phyloP scores from a whole-genome alignment of 129 eudicot genomes.

The Lactuca saligna region DNA sequence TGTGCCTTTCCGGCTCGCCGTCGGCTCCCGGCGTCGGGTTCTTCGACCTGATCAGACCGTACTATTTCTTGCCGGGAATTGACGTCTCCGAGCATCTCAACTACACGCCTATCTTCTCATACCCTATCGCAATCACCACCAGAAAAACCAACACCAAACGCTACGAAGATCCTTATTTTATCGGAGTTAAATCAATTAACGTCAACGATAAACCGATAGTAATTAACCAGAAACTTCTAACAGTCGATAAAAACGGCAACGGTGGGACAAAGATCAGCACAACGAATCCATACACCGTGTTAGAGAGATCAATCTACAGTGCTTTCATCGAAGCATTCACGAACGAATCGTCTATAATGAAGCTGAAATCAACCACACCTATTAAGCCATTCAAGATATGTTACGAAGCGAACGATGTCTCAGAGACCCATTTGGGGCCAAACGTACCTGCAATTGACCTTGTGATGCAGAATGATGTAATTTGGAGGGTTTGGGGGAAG shows the following conservation, averaged over 20 bases:
- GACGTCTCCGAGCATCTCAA: conserved; percentile 45
- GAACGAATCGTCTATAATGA: conserved; percentile 47
- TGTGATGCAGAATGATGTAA: conserved; percentile 41
- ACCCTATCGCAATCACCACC: conserved; percentile 4
- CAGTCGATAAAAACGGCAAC: conserved; percentile 21
- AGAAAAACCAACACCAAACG: conserved; percentile 1
- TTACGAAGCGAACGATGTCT: conserved; percentile 36
- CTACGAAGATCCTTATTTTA: conserved; percentile 43
- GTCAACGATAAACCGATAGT: conserved; percentile 40
- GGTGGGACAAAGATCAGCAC: conserved; percentile 59
- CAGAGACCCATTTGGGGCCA: conserved; percentile 45
- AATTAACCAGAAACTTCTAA: conserved; percentile 16
- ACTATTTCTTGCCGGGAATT: conserved; percentile 47
- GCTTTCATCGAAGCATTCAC: conserved; percentile 36
- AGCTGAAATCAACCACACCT: conserved; percentile 34
- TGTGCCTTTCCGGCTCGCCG: conserved; percentile 65
- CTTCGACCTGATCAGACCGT: conserved; percentile 46
- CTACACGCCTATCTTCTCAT: conserved; percentile 54
- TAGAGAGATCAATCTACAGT: conserved; percentile 33
- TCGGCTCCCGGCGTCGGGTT: conserved; percentile 74
- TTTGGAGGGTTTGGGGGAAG: conserved; percentile 53
- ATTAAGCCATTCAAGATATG: conserved; percentile 53
- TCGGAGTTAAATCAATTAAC: conserved; percentile 42
- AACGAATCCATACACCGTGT: conserved; percentile 39
- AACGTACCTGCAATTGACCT: conserved; percentile 45